Evolutionary conservation across 805 yeast species (phyloP), one percentile per base, ranked within the genome.

Genomic region (Ogataea pilisensis): DNA sequence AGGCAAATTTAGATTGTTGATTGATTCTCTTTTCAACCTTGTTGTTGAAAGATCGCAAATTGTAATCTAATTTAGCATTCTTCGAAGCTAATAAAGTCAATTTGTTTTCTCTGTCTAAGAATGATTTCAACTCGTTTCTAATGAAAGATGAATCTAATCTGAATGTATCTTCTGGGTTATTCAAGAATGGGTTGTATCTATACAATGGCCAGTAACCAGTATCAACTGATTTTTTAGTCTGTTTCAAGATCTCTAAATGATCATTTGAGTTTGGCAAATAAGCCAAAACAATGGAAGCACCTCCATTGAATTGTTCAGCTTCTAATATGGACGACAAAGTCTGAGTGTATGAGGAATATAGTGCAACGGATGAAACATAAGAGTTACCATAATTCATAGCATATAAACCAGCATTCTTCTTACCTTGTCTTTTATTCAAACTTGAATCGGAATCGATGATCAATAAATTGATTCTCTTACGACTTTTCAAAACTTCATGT

Each of bases 171-270:
- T 69, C 72, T 3, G 65, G 60, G 22, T 51, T 43, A 35, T 70
- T 74, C 37, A 72, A 62, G 8, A 61, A 49, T 41, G 97, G 96
- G 53, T 87, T 75, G 66, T 75, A 91, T 60, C 96, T 75, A 68
- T 90, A 91, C 46, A 91, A 73, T 35, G 98, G 98, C 95, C 97
- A 89, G 68, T 84, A 83, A n/a, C 98, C 98, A 26, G 89, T 70
- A 55, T 87, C 96, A 34, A 91, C 95, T 18, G 96, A 91, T 47
- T 67, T 69, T 64, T 91, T 91, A 26, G 97, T 90, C 60, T 86
- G 93, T 60, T 85, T 82, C 54, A 91, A 72, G 34, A 90, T 78
- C 20, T 80, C 75, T 50, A 91, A 68, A 31, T 95, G 82, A 46
- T 80, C 69, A 48, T 82, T 83, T 41, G 68, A 70, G 57, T 85